Percentiles rank a stretch among this genome's conserved stretches.
These are phyloP conservation scores for Parathielavia appendiculata DNA, from an alignment of 495 filamentous ascomycete genomes.

Conservation along the genomic window DNA sequence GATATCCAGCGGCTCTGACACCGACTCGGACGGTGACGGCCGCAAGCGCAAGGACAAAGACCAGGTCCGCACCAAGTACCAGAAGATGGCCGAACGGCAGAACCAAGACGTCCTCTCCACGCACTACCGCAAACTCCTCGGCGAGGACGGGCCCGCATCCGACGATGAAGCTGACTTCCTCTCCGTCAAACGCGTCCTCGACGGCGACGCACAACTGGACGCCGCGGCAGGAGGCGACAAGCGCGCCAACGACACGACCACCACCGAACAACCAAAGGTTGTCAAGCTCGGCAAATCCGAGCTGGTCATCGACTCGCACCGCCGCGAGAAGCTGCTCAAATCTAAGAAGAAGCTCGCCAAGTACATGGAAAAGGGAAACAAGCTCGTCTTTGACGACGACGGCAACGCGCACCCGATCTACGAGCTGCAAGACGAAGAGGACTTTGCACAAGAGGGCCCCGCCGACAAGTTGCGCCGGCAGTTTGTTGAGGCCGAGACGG, in stretches of 20 bases:
- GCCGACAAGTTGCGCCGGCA: conserved; percentile 66
- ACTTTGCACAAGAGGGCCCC: conserved; percentile 67
- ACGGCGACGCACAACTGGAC: conserved; percentile 44
- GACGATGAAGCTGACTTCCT: conserved; percentile 76
- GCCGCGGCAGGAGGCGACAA: conserved; percentile 35
- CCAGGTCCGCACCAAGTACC: conserved; percentile 79
- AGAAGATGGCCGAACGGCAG: conserved; percentile 92
- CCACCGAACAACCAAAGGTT: conserved; percentile 44
- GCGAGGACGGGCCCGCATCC: conserved; percentile 54
- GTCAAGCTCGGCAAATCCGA: conserved; percentile 53
- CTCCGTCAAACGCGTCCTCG: conserved; percentile 76
- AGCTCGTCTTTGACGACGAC: conserved; percentile 88
- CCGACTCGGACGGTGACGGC: conserved; percentile 43
- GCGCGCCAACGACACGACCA: conserved; percentile 6
- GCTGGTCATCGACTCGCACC: conserved; percentile 83
- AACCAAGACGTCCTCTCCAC: conserved; percentile 92
- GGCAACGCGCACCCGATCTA: conserved; percentile 78
- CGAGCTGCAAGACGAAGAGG: conserved; percentile 76
- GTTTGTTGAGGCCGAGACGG: conserved; percentile 70
- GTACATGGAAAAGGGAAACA: conserved; percentile 75
- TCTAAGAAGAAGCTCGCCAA: conserved; percentile 92
- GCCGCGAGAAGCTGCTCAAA: conserved; percentile 83
- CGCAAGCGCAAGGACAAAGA: conserved; percentile 54
- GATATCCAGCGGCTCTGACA: conserved; percentile 48
- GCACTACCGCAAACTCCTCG: conserved; percentile 84